Base-by-base conservation (phyloP, 345 rosid species). In the Salix brachista region DNA sequence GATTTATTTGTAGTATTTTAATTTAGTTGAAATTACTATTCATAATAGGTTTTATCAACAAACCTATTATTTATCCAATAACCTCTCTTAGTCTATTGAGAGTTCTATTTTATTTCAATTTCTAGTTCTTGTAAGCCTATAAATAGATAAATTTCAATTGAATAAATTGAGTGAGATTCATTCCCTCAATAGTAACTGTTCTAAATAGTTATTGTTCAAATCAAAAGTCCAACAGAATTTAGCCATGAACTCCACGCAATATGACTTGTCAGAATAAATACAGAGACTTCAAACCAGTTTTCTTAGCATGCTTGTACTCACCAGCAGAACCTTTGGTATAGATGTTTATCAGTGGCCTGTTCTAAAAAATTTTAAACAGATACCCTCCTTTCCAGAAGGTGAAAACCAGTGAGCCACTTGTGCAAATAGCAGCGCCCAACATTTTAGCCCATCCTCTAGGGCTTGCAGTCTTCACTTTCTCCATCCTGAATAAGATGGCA, bases 321-420 rank as follows among this genome's bases (percentile, higher is more conserved):
- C 30, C 65, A 30, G 85, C 79, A 5, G 42, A 41, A 41, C 90
- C 91, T 70, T 84, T 88, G 73, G 73, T 60, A 7, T 82, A 66
- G 13, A 83, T 68, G 80, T 75, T 80, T 65, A 89, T 52, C 65
- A 87, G 73, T 2, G 89, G 88, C 70, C 70, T 77, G 17, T 79
- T 28, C 60, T 61, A 74, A 72, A 80, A 58, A 82, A 86, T 68
- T 72, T 79, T 77, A 32, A 70, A 73, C 16, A 84, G 62, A 46
- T 69, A 82, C n/a, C 82, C 84, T 64, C 82, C 88, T 77, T 81
- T 89, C 86, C 92, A 87, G 67, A 87, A 83, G 62, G 85, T 86
- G 67, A 87, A 87, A 18, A 78, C 30, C 42, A 89, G 83, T 23
- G 89, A 86, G 0, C 90, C 84, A 14, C 69, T 79, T 1, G 86